phyloP scores from a whole-genome alignment of 2,329 filamentous ascomycete genomes.

The Talaromyces amestolkiae region DNA sequence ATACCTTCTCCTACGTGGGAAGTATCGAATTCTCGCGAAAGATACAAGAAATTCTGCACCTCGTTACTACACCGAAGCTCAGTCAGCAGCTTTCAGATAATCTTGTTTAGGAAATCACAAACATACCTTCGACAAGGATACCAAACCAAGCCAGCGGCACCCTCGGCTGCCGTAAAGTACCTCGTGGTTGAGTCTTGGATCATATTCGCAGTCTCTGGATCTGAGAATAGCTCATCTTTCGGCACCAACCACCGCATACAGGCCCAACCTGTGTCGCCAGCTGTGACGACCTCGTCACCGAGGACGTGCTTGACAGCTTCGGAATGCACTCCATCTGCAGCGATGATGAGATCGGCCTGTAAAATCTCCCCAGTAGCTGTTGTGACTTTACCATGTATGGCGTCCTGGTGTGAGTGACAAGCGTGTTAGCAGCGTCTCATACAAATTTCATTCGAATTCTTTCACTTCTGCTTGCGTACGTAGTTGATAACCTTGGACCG shows the following conservation, averaged over 20 bases:
- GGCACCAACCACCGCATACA: neutral
- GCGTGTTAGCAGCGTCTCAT: no score
- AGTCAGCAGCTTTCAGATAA: neutral
- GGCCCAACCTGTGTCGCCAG: neutral
- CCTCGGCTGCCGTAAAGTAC: neutral
- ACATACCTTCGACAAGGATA: neutral
- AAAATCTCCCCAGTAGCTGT: neutral
- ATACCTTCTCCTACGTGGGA: neutral
- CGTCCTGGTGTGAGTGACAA: no score
- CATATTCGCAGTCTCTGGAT: neutral
- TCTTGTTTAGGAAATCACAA: neutral
- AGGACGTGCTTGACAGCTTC: neutral
- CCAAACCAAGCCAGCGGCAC: neutral
- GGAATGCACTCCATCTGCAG: neutral
- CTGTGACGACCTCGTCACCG: neutral
- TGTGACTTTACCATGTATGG: no score
- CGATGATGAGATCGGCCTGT: neutral
- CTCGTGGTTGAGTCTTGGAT: neutral
- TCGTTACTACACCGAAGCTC: neutral
- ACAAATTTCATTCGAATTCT: no score
- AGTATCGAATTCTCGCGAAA: neutral
- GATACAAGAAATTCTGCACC: neutral
- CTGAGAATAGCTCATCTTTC: neutral
- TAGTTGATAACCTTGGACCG: no score
- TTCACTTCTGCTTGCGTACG: no score